Percentiles rank a stretch among this genome's conserved stretches.
Evolutionary conservation across 1,139 yeast species (phyloP).

Genomic region (Protomyces pachydermus): DNA sequence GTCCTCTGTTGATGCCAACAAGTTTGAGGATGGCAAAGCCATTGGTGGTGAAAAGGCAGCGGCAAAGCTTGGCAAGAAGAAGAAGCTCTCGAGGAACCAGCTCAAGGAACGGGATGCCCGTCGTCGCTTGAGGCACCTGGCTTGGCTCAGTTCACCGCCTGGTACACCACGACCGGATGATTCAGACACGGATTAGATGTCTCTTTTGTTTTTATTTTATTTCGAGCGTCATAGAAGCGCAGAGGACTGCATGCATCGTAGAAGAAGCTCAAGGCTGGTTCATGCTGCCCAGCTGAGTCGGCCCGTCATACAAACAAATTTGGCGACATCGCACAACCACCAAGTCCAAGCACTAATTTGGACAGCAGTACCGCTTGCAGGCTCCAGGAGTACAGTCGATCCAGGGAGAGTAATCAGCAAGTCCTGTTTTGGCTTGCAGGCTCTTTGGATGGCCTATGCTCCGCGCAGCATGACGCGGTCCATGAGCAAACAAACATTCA

Average conservation of each 20-base stretch:
- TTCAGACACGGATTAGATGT: constrained; percentile 17
- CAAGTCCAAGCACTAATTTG: no score
- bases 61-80: constrained; percentile 73
- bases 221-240: background rate
- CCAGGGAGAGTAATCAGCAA: no score
- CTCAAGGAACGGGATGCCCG: constrained; percentile 87
- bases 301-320: no score
- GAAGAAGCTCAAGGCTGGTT: no score
- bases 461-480: background rate
- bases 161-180: constrained; percentile 27
- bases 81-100: constrained; percentile 95
- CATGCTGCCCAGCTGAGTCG: no score
- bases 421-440: no score
- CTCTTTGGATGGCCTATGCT: background rate
- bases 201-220: background rate
- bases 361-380: no score
- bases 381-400: no score
- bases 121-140: constrained; percentile 88
- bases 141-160: constrained; percentile 52
- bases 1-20: constrained; percentile 63
- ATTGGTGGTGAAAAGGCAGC: constrained; percentile 40
- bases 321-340: no score
- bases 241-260: background rate
- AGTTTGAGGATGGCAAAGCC: constrained; percentile 69
- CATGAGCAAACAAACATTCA: background rate